A percentile compares a stretch with the other conserved stretches of the same genome.
phyloP scores from a whole-genome alignment of 345 rosid genomes.

The Leavenworthia alabamica region DNA sequence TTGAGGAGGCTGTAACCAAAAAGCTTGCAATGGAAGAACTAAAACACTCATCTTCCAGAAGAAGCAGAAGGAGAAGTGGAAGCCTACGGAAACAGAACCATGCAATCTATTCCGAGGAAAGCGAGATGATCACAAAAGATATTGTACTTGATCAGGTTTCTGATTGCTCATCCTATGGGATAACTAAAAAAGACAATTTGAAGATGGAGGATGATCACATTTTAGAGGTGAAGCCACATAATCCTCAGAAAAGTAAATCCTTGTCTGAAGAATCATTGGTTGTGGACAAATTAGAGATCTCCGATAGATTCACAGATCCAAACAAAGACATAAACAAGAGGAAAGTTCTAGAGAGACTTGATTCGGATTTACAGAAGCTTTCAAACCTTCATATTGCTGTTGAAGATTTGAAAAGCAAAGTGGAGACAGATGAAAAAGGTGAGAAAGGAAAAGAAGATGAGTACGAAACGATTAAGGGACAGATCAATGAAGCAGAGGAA shows the following conservation, averaged over 20 bases:
- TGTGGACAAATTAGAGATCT: slow-evolving; percentile 69
- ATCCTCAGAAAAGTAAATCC: slow-evolving; percentile 42
- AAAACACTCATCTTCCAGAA: slow-evolving; percentile 34
- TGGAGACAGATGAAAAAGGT: slow-evolving; percentile 53
- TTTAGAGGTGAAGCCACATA: slow-evolving; percentile 36
- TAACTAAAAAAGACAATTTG: slow-evolving; percentile 55
- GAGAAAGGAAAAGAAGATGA: slow-evolving; percentile 61
- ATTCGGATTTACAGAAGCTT: slow-evolving; percentile 82
- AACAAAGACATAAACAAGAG: slow-evolving; percentile 48
- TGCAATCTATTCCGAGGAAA: slow-evolving; percentile 46
- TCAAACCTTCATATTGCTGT: slow-evolving; percentile 70
- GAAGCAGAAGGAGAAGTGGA: slow-evolving; percentile 31
- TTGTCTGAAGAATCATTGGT: slow-evolving; percentile 59
- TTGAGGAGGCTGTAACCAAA: slow-evolving; percentile 53
- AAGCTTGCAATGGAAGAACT: slow-evolving; percentile 48
- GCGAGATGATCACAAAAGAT: slow-evolving; percentile 76
- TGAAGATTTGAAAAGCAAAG: slow-evolving; percentile 72
- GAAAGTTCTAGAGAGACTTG: slow-evolving; percentile 80
- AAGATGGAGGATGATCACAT: slow-evolving; percentile 52
- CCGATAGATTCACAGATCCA: slow-evolving; percentile 49
- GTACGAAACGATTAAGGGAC: slow-evolving; percentile 59
- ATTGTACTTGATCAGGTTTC: slow-evolving; percentile 89
- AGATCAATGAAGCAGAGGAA: slow-evolving; percentile 74
- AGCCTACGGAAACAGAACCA: slow-evolving; percentile 36
- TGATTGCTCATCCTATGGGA: slow-evolving; percentile 73